These are phyloP conservation scores for Psidium guajava DNA, from an alignment of 345 rosid species.

Conservation along the genomic window DNA sequence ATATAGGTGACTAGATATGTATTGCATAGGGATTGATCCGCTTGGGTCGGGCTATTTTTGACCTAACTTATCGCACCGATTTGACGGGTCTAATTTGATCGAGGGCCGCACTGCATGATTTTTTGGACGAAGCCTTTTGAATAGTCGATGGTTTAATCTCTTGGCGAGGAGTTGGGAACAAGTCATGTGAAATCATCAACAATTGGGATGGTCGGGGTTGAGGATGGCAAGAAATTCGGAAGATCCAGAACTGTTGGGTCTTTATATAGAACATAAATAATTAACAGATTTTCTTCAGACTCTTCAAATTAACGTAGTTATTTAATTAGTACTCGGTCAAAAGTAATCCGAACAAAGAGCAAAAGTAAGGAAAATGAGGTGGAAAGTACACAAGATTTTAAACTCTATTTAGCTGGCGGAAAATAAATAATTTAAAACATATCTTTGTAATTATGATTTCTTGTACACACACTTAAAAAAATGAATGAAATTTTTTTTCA, in stretches of 20 bases:
- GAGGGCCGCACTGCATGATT: neutral
- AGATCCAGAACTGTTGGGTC: neutral
- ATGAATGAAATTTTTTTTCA: too few species aligned
- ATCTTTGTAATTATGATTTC: too few species aligned
- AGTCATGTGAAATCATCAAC: neutral
- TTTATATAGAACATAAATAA: neutral
- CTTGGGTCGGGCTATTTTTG: too few species aligned
- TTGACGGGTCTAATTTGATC: neutral
- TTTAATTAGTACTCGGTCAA: neutral
- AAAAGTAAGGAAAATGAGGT: neutral
- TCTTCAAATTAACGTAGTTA: neutral
- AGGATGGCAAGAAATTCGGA: neutral
- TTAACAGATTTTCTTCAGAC: neutral
- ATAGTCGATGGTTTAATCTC: neutral
- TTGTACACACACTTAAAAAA: too few species aligned
- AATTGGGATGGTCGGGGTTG: neutral
- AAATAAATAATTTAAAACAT: too few species aligned
- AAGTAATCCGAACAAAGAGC: neutral
- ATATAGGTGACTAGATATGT: too few species aligned
- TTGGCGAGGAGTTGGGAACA: neutral
- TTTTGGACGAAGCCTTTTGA: neutral
- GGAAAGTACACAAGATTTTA: neutral
- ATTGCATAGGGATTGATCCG: too few species aligned
- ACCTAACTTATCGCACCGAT: too few species aligned
- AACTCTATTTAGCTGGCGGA: neutral